These are phyloP conservation scores for Ceratopteris richardii DNA, from an alignment of 75 land plant species.

Conservation along the genomic window DNA sequence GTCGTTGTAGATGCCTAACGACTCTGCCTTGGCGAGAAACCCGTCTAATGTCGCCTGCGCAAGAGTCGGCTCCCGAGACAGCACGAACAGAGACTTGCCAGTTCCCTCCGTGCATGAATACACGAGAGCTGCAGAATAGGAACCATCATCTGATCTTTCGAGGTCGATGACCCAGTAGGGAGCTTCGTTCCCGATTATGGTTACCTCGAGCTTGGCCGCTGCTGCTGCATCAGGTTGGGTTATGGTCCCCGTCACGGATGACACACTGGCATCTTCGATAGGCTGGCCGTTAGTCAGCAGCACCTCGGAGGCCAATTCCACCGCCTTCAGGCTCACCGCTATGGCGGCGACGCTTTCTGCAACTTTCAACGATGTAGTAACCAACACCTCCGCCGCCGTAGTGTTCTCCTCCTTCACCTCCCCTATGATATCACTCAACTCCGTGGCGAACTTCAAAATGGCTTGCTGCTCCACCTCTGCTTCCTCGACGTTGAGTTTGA, in stretches of 20 bases:
- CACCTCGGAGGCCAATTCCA: background rate
- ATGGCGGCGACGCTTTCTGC: background rate
- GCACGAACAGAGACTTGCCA: slow-evolving; percentile 9
- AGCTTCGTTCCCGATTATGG: background rate
- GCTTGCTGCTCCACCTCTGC: too few relatives aligned
- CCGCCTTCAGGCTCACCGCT: background rate
- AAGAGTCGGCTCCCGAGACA: slow-evolving; percentile 10
- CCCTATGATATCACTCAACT: background rate
- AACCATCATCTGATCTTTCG: background rate
- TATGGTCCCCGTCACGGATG: background rate
- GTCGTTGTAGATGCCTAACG: slow-evolving; percentile 7
- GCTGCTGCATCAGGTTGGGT: background rate
- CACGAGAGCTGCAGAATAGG: slow-evolving; percentile 24
- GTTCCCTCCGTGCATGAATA: slow-evolving; percentile 18
- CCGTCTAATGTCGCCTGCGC: background rate
- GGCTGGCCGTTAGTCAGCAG: background rate
- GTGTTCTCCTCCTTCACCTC: background rate
- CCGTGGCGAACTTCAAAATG: background rate
- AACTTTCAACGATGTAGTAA: background rate
- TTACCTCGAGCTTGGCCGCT: background rate
- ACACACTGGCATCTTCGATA: background rate
- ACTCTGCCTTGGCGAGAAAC: slow-evolving; percentile 13
- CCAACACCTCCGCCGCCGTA: background rate
- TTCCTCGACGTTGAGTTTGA: too few relatives aligned
- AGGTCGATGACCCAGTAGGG: slow-evolving; percentile 27